A percentile compares a stretch with the other conserved stretches of the same genome.
Evolutionary conservation across 2,329 filamentous ascomycete genomes (phyloP).

Genomic region (Pseudogymnoascus sp.): DNA sequence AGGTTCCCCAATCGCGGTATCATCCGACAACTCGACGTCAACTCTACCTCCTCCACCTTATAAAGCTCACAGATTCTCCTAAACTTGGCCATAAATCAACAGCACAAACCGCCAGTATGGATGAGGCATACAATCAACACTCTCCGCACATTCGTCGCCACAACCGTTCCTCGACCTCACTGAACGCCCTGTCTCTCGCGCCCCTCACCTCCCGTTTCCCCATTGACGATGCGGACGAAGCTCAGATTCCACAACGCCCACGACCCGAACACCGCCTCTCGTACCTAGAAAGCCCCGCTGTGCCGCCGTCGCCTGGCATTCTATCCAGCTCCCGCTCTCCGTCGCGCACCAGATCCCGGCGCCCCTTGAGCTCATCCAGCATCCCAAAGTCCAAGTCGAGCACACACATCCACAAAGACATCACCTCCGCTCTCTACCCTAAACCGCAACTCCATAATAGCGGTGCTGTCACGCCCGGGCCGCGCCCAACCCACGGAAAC

Average conservation of each 20-base stretch:
- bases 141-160: slow-evolving; percentile 50
- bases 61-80: background rate
- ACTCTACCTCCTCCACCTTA: background rate
- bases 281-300: slow-evolving; percentile 56
- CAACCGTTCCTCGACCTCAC: slow-evolving; percentile 50
- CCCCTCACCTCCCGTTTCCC: slow-evolving; percentile 57
- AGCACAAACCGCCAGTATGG: slow-evolving; percentile 38
- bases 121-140: slow-evolving; percentile 55
- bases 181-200: slow-evolving; percentile 56
- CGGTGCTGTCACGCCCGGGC: slow-evolving; percentile 21
- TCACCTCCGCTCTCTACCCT: slow-evolving; percentile 11
- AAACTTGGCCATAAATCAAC: background rate
- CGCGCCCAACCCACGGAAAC: slow-evolving; percentile 12
- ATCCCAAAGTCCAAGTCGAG: slow-evolving; percentile 58
- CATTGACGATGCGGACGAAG: slow-evolving; percentile 45
- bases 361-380: slow-evolving; percentile 25
- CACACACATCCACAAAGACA: slow-evolving; percentile 40
- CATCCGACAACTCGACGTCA: slow-evolving; percentile 4
- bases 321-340: slow-evolving; percentile 43
- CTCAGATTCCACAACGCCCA: slow-evolving; percentile 31
- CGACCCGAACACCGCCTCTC: slow-evolving; percentile 37
- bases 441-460: slow-evolving; percentile 22
- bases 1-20: slow-evolving; percentile 7
- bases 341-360: slow-evolving; percentile 37
- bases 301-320: slow-evolving; percentile 57